phyloP scores from a whole-genome alignment of 129 eudicot species.

The Gnaphalium uliginosum region DNA sequence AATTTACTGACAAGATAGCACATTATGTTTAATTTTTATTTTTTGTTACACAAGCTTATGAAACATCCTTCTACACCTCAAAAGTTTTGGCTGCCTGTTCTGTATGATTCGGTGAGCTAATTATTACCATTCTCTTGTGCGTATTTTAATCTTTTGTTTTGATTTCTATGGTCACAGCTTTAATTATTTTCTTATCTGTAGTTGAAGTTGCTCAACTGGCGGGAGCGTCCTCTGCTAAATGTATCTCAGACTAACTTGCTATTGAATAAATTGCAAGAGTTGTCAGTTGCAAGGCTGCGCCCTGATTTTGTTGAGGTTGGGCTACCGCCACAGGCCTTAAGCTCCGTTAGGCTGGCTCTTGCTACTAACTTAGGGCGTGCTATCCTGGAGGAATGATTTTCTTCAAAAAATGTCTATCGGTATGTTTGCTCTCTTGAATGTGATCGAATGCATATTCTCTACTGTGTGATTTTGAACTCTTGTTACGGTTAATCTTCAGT shows the following conservation, averaged over 20 bases:
- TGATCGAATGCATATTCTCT: not conserved
- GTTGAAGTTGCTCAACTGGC: conserved; percentile 89
- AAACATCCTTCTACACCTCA: conserved; percentile 95
- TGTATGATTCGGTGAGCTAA: conserved; percentile 77
- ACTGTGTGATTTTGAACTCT: not conserved
- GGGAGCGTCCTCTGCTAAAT: conserved; percentile 58
- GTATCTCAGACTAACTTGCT: conserved; percentile 78
- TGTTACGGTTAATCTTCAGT: not conserved
- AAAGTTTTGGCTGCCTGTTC: conserved; percentile 86
- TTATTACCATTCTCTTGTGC: not conserved
- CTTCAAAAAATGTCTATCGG: not conserved
- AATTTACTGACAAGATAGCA: not conserved
- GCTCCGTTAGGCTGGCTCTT: conserved; percentile 81
- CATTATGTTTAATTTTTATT: not conserved
- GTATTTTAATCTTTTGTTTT: not conserved
- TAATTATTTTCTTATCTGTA: conserved; percentile 31
- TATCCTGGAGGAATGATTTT: conserved; percentile 62
- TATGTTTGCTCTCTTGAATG: not conserved
- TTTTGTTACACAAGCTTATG: conserved; percentile 66
- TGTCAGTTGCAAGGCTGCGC: conserved; percentile 70
- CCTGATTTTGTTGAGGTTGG: conserved; percentile 76
- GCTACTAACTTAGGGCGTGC: conserved; percentile 94
- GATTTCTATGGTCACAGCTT: not conserved
- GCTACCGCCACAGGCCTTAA: conserved; percentile 76
- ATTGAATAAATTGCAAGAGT: conserved; percentile 79